Conservation (phyloP, 2,329 filamentous ascomycete genomes). For the Aspergillus sojae region DNA sequence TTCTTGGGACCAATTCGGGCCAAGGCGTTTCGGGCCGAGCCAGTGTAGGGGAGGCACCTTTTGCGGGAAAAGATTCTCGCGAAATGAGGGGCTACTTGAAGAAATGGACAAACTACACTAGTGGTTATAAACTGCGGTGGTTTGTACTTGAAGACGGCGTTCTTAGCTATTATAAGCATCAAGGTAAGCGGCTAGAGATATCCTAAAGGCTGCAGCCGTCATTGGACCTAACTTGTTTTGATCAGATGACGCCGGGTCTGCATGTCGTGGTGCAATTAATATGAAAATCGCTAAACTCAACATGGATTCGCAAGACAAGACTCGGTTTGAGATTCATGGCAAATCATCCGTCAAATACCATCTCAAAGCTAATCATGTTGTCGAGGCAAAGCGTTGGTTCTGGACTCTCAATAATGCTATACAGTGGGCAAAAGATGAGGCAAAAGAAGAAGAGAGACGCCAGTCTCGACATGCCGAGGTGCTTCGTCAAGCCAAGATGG, state of each 20-base stretch:
- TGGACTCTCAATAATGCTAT: constrained; percentile 99
- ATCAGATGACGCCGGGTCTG: constrained; percentile 84
- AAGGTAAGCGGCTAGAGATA: constrained; percentile 52
- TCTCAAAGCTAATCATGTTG: constrained; percentile 94
- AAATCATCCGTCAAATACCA: constrained; percentile 99
- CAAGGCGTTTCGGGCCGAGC: constrained; percentile 57
- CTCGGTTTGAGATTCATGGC: constrained; percentile 94
- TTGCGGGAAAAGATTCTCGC: constrained; percentile 80
- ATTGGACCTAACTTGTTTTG: neutral
- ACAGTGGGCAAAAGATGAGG: constrained; percentile 97
- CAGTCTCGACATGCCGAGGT: constrained; percentile 74
- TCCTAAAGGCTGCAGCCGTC: too few relatives aligned
- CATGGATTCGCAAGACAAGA: constrained; percentile 97
- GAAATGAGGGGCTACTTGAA: constrained; percentile 99
- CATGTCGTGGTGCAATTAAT: constrained; percentile 96
- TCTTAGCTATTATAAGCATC: constrained; percentile 97
- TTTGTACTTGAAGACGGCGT: constrained; percentile 98
- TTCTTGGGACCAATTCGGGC: constrained; percentile 72
- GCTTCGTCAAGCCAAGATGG: constrained; percentile 76
- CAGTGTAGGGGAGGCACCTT: constrained; percentile 51
- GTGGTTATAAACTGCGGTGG: constrained; percentile 95
- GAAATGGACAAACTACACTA: constrained; percentile 99
- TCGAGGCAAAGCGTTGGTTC: constrained; percentile 98
- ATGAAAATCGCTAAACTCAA: constrained; percentile 94
- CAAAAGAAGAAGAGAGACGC: constrained; percentile 82